These are phyloP conservation scores for Endothia cerciana DNA, from an alignment of 2,329 filamentous ascomycete species.

Conservation along the genomic window DNA sequence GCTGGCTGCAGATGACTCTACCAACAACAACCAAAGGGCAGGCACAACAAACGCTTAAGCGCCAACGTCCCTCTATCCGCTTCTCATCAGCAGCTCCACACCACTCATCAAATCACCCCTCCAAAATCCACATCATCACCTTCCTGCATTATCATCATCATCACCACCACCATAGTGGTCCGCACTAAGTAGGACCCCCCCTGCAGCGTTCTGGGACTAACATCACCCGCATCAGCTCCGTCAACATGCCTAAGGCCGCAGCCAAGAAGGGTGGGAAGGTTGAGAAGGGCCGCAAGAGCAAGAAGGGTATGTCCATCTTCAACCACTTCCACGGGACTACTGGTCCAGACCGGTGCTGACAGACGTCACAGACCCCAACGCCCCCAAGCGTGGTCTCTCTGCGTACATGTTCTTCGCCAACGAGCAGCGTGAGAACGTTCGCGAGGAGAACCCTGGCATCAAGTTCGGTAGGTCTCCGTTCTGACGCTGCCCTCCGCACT, in stretches of 20 bases:
- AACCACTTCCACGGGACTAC: background rate
- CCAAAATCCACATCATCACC: too few relatives aligned
- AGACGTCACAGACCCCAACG: slow-evolving; percentile 77
- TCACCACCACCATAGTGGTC: background rate
- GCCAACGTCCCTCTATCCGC: background rate
- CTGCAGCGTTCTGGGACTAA: slow-evolving; percentile 34
- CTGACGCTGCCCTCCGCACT: background rate
- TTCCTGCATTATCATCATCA: background rate
- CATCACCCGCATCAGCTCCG: slow-evolving; percentile 34
- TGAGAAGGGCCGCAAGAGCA: slow-evolving; percentile 55
- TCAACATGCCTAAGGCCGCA: slow-evolving; percentile 63
- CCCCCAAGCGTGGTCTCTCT: slow-evolving; percentile 97
- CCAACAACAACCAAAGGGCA: background rate
- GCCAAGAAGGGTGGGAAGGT: slow-evolving; percentile 58
- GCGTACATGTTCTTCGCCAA: slow-evolving; percentile 99
- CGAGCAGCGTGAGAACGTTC: slow-evolving; percentile 96
- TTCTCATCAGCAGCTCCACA: slow-evolving; percentile 1
- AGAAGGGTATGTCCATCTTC: slow-evolving; percentile 58
- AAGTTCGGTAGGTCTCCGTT: slow-evolving; percentile 72
- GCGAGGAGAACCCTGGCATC: slow-evolving; percentile 97
- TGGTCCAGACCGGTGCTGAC: slow-evolving; percentile 19
- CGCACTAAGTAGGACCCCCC: background rate
- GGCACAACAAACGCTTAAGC: background rate
- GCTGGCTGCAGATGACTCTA: background rate
- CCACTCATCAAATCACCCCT: background rate